Evolutionary conservation across 352 stramenopile genomes (phyloP).

Genomic region (Phytophthora tubulina): DNA sequence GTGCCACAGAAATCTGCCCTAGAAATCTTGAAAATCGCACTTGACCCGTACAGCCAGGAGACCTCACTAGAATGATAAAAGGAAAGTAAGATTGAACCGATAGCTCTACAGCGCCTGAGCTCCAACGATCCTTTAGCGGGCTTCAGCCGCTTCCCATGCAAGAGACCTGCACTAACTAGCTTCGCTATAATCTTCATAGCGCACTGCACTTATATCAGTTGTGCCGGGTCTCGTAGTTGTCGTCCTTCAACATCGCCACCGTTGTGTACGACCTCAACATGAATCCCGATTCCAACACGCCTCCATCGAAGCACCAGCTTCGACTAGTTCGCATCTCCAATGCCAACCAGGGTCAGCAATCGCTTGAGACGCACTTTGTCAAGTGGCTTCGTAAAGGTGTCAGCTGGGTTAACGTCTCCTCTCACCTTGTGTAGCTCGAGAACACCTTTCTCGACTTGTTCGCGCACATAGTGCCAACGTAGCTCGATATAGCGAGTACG

Average conservation of each 20-base stretch:
- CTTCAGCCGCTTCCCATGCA: not conserved
- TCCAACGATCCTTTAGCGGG: not conserved
- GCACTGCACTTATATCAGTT: no score
- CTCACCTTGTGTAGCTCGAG: not conserved
- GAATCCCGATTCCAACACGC: conserved; percentile 8
- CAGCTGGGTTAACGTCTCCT: conserved; percentile 8
- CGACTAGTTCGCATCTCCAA: conserved; percentile 14
- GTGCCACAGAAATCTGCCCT: no score
- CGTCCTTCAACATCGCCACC: no score
- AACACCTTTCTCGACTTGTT: not conserved
- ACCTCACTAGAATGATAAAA: not conserved
- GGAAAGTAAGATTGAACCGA: no score
- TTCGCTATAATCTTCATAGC: no score
- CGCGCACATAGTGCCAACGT: not conserved
- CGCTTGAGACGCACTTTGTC: conserved; percentile 7
- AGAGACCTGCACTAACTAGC: not conserved
- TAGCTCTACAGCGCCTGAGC: no score
- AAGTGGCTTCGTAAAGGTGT: conserved; percentile 1
- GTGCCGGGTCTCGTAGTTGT: no score
- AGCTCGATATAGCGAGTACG: not conserved
- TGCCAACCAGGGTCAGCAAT: not conserved
- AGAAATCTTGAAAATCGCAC: not conserved
- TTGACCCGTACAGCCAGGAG: not conserved
- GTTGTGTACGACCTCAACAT: no score
- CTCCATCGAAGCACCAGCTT: conserved; percentile 15